Conservation (phyloP, 441 rosid genomes). For the Gossypium gossypioides region DNA sequence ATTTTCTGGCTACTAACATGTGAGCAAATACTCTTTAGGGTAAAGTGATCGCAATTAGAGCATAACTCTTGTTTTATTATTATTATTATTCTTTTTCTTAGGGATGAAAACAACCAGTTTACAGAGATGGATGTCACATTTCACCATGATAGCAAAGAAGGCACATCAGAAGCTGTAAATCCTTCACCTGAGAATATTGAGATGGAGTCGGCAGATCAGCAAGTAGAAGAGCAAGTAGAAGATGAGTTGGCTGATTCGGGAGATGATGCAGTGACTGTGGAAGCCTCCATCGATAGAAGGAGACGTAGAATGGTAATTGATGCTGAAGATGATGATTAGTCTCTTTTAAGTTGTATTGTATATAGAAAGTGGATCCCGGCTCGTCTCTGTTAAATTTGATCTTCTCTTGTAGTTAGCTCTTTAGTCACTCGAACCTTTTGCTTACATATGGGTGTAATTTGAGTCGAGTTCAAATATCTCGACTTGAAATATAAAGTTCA, state of each 20-base stretch:
- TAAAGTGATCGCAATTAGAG: not conserved
- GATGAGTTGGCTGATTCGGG: conserved; percentile 41
- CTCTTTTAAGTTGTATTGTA: not conserved
- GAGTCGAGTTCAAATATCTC: no score
- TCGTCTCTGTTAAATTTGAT: not conserved
- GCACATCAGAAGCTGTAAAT: conserved; percentile 23
- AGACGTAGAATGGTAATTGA: conserved; percentile 59
- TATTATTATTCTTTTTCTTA: not conserved
- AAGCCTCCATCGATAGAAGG: conserved; percentile 41
- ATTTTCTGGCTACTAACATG: not conserved
- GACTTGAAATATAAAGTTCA: no score
- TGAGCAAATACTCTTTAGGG: not conserved
- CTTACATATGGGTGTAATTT: no score
- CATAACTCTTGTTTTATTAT: not conserved
- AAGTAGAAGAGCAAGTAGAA: conserved; percentile 35
- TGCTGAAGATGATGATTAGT: conserved; percentile 44
- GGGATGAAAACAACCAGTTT: conserved; percentile 22
- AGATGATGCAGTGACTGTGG: conserved; percentile 23
- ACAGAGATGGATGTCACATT: conserved; percentile 17
- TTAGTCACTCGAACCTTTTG: no score
- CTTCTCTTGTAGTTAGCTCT: not conserved
- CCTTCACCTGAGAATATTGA: conserved; percentile 21
- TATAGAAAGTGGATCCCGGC: not conserved
- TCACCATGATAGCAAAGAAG: conserved; percentile 16
- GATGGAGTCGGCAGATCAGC: conserved; percentile 20